A percentile compares a stretch with the other conserved stretches of the same genome.
These are phyloP conservation scores for Tricholoma flavovirens DNA, from an alignment of 768 basidiomycete genomes.

Conservation along the genomic window DNA sequence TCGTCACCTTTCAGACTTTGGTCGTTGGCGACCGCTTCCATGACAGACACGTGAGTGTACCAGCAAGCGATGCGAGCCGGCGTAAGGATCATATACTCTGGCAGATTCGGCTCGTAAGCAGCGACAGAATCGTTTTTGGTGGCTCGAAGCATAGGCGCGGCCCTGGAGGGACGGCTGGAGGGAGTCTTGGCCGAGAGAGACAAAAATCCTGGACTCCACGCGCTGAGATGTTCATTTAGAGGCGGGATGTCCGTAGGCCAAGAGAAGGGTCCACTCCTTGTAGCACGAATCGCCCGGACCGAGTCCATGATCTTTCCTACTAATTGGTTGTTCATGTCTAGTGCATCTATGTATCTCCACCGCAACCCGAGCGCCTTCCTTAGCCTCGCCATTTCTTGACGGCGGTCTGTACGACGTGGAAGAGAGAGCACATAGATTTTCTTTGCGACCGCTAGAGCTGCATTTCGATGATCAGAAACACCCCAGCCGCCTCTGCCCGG, in stretches of 20 bases:
- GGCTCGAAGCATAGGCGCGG: slow-evolving; percentile 14
- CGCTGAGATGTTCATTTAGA: slow-evolving; percentile 17
- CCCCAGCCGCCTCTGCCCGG: not conserved
- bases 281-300: slow-evolving; percentile 32
- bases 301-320: slow-evolving; percentile 37
- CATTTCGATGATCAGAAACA: not conserved
- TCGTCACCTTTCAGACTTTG: slow-evolving; percentile 19
- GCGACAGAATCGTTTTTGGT: slow-evolving; percentile 29
- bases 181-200: not conserved
- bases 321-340: slow-evolving; percentile 31
- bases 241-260: slow-evolving; percentile 22
- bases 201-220: slow-evolving; percentile 20
- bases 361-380: slow-evolving; percentile 38
- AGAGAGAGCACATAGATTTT: slow-evolving; percentile 57
- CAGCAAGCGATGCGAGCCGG: slow-evolving; percentile 59
- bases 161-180: not conserved
- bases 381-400: slow-evolving; percentile 51
- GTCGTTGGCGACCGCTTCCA: slow-evolving; percentile 37
- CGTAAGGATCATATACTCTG: slow-evolving; percentile 48
- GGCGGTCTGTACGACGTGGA: slow-evolving; percentile 48
- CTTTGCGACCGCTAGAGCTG: slow-evolving; percentile 33
- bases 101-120: slow-evolving; percentile 29
- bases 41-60: slow-evolving; percentile 41
- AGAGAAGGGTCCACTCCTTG: not conserved
- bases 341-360: slow-evolving; percentile 53